Percentiles rank a stretch among this genome's conserved stretches.
Conservation (phyloP, 73 alveolate species). For the Stentor coeruleus region DNA sequence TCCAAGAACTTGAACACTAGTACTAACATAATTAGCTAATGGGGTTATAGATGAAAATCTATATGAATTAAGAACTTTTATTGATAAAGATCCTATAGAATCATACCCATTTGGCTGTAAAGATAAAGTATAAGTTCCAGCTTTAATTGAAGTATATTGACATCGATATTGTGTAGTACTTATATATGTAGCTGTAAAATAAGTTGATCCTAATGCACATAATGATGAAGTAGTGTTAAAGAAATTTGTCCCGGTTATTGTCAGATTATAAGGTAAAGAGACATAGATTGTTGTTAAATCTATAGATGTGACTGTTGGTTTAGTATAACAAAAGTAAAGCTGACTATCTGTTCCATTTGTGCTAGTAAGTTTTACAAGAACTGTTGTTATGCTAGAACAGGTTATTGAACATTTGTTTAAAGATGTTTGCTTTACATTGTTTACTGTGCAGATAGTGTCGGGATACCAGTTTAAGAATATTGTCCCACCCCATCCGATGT, state of each 20-base stretch:
- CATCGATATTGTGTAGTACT: neutral
- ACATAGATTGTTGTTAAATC: neutral
- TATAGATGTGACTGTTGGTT: neutral
- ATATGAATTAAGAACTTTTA: neutral
- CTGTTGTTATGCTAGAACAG: neutral
- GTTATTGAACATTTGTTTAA: neutral
- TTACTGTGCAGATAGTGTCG: neutral
- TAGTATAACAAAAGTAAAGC: neutral
- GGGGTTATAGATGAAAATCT: neutral
- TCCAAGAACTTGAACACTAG: neutral
- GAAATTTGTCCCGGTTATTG: slow-evolving; percentile 16
- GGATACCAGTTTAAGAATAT: neutral
- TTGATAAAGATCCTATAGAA: neutral
- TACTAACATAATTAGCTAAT: neutral
- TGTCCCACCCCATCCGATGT: slow-evolving; percentile 16
- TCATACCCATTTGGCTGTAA: neutral
- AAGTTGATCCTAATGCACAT: neutral
- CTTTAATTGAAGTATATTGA: neutral
- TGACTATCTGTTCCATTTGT: neutral
- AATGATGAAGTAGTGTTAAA: neutral
- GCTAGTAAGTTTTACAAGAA: neutral
- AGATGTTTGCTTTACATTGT: neutral
- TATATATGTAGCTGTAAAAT: neutral
- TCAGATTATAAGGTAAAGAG: neutral
- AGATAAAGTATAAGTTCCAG: neutral